A percentile compares a stretch with the other conserved stretches of the same genome.
These are phyloP conservation scores for Vaccinium myrtillus DNA, from an alignment of 148 eudicot species.

Conservation along the genomic window DNA sequence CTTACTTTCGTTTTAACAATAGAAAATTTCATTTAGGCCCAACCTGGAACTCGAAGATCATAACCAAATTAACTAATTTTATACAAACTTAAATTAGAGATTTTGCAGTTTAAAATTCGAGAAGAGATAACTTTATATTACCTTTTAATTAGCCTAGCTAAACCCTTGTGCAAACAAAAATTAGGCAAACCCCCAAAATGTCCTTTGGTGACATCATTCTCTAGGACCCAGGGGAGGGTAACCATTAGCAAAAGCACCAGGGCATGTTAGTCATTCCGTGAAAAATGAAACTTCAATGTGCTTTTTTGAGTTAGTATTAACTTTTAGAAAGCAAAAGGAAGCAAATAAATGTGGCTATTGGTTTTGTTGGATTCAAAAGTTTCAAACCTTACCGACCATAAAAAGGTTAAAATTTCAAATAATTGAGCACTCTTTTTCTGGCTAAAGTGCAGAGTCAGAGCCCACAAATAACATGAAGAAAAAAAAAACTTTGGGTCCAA, in stretches of 20 bases:
- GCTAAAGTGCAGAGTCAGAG: slow-evolving; percentile 7
- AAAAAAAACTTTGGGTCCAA: background rate
- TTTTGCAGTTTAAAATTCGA: no score
- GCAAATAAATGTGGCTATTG: background rate
- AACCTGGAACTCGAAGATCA: no score
- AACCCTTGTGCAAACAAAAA: background rate
- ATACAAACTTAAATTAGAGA: no score
- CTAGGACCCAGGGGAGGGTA: background rate
- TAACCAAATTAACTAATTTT: no score
- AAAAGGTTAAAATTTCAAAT: slow-evolving; percentile 1
- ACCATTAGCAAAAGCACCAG: background rate
- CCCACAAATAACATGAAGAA: background rate
- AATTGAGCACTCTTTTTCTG: background rate
- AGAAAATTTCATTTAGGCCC: no score
- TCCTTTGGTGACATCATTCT: background rate
- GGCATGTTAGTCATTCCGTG: slow-evolving; percentile 5
- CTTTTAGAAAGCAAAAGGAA: slow-evolving; percentile 4
- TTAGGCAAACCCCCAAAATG: background rate
- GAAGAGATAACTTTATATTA: no score
- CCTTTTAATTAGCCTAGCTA: background rate
- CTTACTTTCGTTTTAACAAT: background rate
- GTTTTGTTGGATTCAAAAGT: slow-evolving; percentile 3
- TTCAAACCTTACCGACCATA: background rate
- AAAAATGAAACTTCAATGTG: background rate
- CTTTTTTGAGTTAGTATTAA: background rate